phyloP scores from a whole-genome alignment of 2,329 filamentous ascomycete species.

The Cladosporium cucumerinum region DNA sequence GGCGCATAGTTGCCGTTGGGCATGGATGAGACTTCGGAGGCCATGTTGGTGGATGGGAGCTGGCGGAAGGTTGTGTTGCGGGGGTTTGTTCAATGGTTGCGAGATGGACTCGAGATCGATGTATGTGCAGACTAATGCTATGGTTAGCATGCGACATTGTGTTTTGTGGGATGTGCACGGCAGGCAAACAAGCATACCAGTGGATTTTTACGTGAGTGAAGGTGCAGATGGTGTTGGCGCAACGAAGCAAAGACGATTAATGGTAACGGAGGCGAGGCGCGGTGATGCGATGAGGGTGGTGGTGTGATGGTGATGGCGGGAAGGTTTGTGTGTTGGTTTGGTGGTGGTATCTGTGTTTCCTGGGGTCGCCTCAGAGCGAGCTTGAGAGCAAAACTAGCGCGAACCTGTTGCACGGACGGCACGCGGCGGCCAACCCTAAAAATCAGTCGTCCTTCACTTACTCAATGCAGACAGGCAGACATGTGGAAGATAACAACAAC shows the following conservation, averaged over 20 bases:
- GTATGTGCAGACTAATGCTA: not conserved
- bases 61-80: not conserved
- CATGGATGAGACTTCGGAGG: slow-evolving; percentile 38
- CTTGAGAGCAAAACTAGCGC: not conserved
- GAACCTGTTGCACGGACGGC: not conserved
- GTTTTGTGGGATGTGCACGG: not conserved
- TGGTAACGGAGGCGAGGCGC: not conserved
- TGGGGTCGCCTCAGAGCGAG: not conserved
- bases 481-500: not conserved
- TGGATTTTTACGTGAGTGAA: not conserved
- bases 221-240: not conserved
- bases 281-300: not conserved
- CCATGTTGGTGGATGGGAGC: slow-evolving; percentile 32
- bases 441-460: not conserved
- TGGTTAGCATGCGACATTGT: slow-evolving; percentile 3
- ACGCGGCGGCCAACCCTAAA: not conserved
- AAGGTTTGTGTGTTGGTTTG: not conserved
- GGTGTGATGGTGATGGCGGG: not conserved
- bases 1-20: slow-evolving; percentile 50
- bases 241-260: not conserved
- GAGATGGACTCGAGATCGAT: not conserved
- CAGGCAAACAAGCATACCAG: not conserved
- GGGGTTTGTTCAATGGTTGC: not conserved
- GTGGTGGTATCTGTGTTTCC: not conserved
- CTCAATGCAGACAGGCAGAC: not conserved